Percentiles rank a stretch among this genome's conserved stretches.
Evolutionary conservation across 495 filamentous ascomycete species (phyloP).

Genomic region (Penicillium angulare): DNA sequence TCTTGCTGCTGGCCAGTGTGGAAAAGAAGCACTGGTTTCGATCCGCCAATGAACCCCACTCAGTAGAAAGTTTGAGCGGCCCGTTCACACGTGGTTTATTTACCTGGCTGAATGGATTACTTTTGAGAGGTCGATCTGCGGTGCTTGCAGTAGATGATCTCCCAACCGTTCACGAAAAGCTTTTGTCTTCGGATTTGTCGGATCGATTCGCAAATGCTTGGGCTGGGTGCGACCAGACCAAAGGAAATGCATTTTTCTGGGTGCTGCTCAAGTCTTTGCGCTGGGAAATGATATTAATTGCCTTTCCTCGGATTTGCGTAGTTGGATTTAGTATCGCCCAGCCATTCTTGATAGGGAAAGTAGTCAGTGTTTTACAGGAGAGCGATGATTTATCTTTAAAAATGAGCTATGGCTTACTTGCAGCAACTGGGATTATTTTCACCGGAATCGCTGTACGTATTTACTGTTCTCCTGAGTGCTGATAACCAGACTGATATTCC

Average conservation of each 20-base stretch:
- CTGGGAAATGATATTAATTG: constrained; percentile 36
- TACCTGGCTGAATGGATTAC: constrained; percentile 51
- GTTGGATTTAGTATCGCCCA: constrained; percentile 57
- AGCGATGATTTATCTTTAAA: constrained; percentile 30
- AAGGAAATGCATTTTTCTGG: constrained; percentile 28
- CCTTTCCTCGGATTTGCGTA: constrained; percentile 47
- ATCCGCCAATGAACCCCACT: constrained; percentile 26
- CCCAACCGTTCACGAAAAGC: constrained; percentile 31
- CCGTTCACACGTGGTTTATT: constrained; percentile 46
- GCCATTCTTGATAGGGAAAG: constrained; percentile 54
- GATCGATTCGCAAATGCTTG: constrained; percentile 2
- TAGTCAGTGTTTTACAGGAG: constrained; percentile 33
- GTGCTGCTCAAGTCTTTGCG: constrained; percentile 30
- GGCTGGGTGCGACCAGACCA: constrained; percentile 24
- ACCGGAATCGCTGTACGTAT: constrained; percentile 48
- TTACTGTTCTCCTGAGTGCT: background rate
- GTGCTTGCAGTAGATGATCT: constrained; percentile 38
- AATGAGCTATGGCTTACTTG: constrained; percentile 57
- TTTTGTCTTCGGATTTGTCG: constrained; percentile 18
- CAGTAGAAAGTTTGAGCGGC: constrained; percentile 50
- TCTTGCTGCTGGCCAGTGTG: constrained; percentile 43
- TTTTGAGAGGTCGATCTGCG: constrained; percentile 37
- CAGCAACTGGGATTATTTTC: constrained; percentile 57
- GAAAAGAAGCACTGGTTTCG: constrained; percentile 38
- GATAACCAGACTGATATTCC: background rate